A percentile compares a stretch with the other conserved stretches of the same genome.
Conservation (phyloP, 2,329 filamentous ascomycete genomes). For the Rutstroemia sydowiana region DNA sequence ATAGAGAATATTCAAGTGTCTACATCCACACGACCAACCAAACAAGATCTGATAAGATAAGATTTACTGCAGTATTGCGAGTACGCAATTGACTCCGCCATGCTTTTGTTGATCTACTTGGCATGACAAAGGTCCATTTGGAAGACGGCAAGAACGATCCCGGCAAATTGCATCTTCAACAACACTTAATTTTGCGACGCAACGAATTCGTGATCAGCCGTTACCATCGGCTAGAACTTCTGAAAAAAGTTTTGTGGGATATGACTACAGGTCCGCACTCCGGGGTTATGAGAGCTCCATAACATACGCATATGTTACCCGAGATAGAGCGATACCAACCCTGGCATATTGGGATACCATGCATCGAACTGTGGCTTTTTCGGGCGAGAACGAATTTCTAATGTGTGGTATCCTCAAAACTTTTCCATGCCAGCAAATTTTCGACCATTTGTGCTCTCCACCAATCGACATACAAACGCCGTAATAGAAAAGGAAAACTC, state of each 20-base stretch:
- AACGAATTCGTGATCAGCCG: not conserved
- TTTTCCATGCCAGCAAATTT: too few species aligned
- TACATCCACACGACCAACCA: not conserved
- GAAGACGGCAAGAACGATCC: not conserved
- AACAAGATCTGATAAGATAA: slow-evolving; percentile 12
- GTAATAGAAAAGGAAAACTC: not conserved
- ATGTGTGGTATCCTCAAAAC: too few species aligned
- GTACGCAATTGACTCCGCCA: not conserved
- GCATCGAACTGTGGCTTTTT: too few species aligned
- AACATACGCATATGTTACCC: not conserved
- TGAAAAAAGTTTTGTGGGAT: not conserved
- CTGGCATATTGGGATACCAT: too few species aligned
- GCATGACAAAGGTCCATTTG: not conserved
- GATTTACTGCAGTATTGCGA: not conserved
- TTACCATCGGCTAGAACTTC: not conserved
- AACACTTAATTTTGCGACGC: not conserved
- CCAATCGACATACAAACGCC: not conserved
- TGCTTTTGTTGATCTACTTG: not conserved
- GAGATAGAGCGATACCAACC: not conserved
- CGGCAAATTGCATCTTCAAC: not conserved
- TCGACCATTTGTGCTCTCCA: too few species aligned
- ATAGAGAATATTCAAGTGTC: not conserved
- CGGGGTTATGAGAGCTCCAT: not conserved
- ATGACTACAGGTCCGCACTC: not conserved
- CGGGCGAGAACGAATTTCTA: too few species aligned